These are phyloP conservation scores for Boletus reticuloceps DNA, from an alignment of 768 basidiomycete genomes.

Conservation along the genomic window DNA sequence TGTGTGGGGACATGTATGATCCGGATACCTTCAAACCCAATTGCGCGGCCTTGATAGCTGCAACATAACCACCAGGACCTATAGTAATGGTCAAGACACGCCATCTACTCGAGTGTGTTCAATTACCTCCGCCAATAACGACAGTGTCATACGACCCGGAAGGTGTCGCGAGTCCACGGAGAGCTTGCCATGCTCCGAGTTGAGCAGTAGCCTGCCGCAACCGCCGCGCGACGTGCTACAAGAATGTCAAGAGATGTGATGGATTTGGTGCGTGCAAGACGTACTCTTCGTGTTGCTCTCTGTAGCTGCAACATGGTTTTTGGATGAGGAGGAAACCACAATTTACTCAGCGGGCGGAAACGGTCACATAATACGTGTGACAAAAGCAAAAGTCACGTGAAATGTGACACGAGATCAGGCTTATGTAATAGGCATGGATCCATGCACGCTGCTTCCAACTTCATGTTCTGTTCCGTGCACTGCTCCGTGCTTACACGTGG, in stretches of 20 bases:
- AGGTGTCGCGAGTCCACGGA: slow-evolving; percentile 64
- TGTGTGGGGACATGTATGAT: slow-evolving; percentile 1
- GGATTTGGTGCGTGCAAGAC: not conserved
- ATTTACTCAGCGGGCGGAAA: slow-evolving; percentile 21
- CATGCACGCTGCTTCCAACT: too few relatives aligned
- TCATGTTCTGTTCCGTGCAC: too few relatives aligned
- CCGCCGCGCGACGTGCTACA: slow-evolving; percentile 42
- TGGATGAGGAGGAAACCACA: slow-evolving; percentile 9
- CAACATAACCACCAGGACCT: slow-evolving; percentile 98
- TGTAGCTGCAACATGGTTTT: slow-evolving; percentile 37
- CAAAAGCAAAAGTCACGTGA: slow-evolving; percentile 10
- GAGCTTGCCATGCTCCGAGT: slow-evolving; percentile 42
- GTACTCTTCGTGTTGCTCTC: slow-evolving; percentile 37
- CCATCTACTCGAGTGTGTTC: not conserved
- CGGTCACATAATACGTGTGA: slow-evolving; percentile 19
- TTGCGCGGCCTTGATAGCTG: slow-evolving; percentile 99
- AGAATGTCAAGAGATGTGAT: not conserved
- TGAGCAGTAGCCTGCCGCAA: slow-evolving; percentile 39
- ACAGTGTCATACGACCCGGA: slow-evolving; percentile 89
- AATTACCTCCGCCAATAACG: slow-evolving; percentile 89
- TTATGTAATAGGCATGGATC: too few relatives aligned
- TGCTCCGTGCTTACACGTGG: too few relatives aligned
- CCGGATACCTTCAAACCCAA: slow-evolving; percentile 78
- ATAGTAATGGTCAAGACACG: not conserved
- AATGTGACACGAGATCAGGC: not conserved